Conservation (phyloP, 768 basidiomycete genomes). For the Trametes villosa region DNA sequence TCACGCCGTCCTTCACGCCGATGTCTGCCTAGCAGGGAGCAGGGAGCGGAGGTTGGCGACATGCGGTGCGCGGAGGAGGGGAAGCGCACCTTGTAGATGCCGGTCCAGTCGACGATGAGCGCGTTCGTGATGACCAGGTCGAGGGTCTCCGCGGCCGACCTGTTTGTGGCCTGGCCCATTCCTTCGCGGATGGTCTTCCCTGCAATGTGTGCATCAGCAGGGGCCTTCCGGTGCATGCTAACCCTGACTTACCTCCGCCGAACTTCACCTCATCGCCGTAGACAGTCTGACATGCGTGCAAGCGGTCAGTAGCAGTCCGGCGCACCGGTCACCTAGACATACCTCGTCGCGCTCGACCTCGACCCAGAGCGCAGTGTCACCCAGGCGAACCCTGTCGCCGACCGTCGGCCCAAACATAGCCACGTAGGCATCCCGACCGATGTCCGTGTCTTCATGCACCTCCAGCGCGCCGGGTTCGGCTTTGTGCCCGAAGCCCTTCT, state of each 20-base stretch:
- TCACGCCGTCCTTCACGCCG: conserved; percentile 82
- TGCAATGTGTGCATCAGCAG: conserved; percentile 33
- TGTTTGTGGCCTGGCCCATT: conserved; percentile 90
- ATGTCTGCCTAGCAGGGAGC: conserved; percentile 82
- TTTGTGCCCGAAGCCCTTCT: conserved; percentile 70
- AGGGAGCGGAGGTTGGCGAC: too few species aligned
- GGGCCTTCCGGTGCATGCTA: background rate
- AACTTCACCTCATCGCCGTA: conserved; percentile 99
- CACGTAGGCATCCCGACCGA: conserved; percentile 77
- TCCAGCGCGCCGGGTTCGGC: conserved; percentile 66
- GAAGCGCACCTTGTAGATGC: conserved; percentile 82
- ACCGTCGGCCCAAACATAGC: conserved; percentile 96
- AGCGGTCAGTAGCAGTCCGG: background rate
- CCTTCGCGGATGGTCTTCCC: conserved; percentile 96
- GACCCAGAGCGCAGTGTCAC: conserved; percentile 90
- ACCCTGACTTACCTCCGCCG: conserved; percentile 71
- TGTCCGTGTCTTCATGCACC: conserved; percentile 54
- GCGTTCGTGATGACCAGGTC: conserved; percentile 97
- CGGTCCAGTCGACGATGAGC: conserved; percentile 91
- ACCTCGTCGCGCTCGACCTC: conserved; percentile 89
- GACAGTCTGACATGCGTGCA: conserved; percentile 53
- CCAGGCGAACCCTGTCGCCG: conserved; percentile 87
- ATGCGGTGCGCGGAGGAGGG: background rate
- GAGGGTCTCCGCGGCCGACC: conserved; percentile 66
- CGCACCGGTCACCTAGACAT: background rate